Percentiles rank a stretch among this genome's conserved stretches.
These are phyloP conservation scores for Metschnikowia vanudenii DNA, from an alignment of 805 yeast species.

Conservation along the genomic window DNA sequence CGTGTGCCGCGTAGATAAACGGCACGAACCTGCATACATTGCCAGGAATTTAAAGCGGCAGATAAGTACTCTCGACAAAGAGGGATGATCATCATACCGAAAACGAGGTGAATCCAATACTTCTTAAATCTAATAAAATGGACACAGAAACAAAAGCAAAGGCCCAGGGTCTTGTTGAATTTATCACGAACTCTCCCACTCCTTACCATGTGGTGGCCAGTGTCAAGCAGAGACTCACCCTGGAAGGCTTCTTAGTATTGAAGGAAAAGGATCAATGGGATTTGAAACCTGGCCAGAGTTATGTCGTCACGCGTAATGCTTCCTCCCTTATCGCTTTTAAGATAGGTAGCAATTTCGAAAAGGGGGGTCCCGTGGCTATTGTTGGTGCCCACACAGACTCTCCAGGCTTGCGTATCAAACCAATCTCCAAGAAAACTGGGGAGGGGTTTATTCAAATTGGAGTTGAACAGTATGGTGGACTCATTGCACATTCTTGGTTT, in stretches of 20 bases:
- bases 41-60: not conserved
- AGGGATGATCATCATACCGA: not conserved
- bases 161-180: conserved; percentile 66
- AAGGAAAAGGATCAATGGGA: conserved; percentile 71
- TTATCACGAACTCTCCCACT: conserved; percentile 83
- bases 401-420: conserved; percentile 86
- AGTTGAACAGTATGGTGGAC: conserved; percentile 94
- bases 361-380: conserved; percentile 82
- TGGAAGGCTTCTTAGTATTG: conserved; percentile 71
- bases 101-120: not conserved
- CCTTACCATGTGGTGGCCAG: conserved; percentile 89
- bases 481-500: conserved; percentile 96
- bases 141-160: conserved; percentile 14
- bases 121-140: conserved; percentile 5
- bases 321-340: conserved; percentile 87
- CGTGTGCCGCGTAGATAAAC: conserved; percentile 5
- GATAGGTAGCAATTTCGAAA: conserved; percentile 67
- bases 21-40: conserved; percentile 7
- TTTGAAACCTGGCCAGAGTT: conserved; percentile 57
- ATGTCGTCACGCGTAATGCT: conserved; percentile 85
- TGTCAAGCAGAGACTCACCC: conserved; percentile 51
- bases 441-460: conserved; percentile 89
- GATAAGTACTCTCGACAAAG: not conserved
- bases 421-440: conserved; percentile 64
- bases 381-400: conserved; percentile 97